phyloP scores from a whole-genome alignment of 2,329 filamentous ascomycete genomes.

The Elsinoe necatrix region DNA sequence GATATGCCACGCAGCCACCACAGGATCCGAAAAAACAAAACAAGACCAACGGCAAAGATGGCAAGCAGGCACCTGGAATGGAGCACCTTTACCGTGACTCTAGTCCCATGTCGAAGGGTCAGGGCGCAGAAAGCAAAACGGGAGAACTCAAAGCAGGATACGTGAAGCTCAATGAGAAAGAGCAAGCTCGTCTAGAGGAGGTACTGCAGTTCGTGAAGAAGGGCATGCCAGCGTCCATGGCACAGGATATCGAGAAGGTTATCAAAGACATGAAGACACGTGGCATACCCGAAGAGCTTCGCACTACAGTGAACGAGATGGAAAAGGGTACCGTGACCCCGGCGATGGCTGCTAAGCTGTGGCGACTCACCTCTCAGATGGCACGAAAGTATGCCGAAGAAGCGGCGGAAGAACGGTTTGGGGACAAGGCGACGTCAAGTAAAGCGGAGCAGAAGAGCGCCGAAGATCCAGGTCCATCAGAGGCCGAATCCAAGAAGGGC shows the following conservation, averaged over 20 bases:
- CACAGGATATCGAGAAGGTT: constrained; percentile 50
- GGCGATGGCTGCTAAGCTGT: constrained; percentile 55
- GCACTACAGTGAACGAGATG: constrained; percentile 52
- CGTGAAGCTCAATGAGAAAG: constrained; percentile 45
- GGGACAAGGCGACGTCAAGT: constrained; percentile 22
- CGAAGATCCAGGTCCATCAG: constrained; percentile 35
- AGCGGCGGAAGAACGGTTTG: constrained; percentile 27
- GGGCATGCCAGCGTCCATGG: constrained; percentile 54
- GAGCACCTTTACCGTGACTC: constrained; percentile 39
- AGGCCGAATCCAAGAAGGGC: constrained; percentile 26
- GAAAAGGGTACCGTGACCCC: constrained; percentile 47
- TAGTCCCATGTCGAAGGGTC: constrained; percentile 33
- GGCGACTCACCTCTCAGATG: constrained; percentile 49
- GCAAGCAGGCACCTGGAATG: constrained; percentile 34
- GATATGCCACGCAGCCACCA: constrained; percentile 38
- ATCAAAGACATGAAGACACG: constrained; percentile 56
- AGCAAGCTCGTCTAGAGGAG: constrained; percentile 51
- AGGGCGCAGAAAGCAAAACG: constrained; percentile 32
- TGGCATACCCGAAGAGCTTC: constrained; percentile 62
- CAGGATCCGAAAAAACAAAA: constrained; percentile 38
- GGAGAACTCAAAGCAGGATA: constrained; percentile 31
- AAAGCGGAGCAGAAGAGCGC: constrained; percentile 36
- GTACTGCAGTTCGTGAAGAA: constrained; percentile 49
- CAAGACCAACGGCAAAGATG: constrained; percentile 29
- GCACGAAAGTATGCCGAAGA: constrained; percentile 43